A percentile compares a stretch with the other conserved stretches of the same genome.
Evolutionary conservation across 805 yeast species (phyloP).

Genomic region (Metahyphopichia silvanorum): DNA sequence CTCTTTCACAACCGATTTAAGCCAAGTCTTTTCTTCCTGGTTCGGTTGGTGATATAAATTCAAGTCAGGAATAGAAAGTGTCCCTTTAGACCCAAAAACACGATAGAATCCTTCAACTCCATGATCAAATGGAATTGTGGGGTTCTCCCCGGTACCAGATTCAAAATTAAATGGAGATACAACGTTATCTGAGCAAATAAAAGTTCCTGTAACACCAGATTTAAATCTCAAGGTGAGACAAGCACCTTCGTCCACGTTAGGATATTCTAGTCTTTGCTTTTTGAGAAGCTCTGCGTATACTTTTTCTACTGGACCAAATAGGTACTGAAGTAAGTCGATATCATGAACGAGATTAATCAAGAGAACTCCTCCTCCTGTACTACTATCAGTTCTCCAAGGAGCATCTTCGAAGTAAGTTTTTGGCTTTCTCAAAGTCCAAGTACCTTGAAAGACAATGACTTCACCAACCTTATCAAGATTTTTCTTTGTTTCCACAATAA

Average conservation of each 20-base stretch:
- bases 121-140: conserved; percentile 28
- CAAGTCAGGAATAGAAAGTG: conserved; percentile 36
- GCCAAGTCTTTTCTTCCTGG: conserved; percentile 19
- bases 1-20: conserved; percentile 15
- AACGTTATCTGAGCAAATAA: conserved; percentile 36
- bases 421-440: conserved; percentile 36
- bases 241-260: conserved; percentile 38
- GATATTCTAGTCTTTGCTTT: conserved; percentile 23
- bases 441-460: conserved; percentile 35
- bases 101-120: conserved; percentile 31
- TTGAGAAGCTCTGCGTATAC: conserved; percentile 34
- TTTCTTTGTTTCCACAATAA: conserved; percentile 29
- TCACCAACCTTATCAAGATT: conserved; percentile 26
- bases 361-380: conserved; percentile 33
- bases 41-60: conserved; percentile 26
- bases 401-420: conserved; percentile 28
- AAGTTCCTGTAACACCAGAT: conserved; percentile 33
- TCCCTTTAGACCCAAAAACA: conserved; percentile 37
- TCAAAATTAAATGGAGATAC: conserved; percentile 37
- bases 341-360: conserved; percentile 39
- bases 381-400: conserved; percentile 29
- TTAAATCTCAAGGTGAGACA: conserved; percentile 28
- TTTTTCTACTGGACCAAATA: conserved; percentile 35
- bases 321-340: conserved; percentile 32
- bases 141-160: conserved; percentile 39